Evolutionary conservation across 2,329 filamentous ascomycete species (phyloP), one percentile per base, ranked within the genome.

Genomic region (Ophiostoma fasciatum): DNA sequence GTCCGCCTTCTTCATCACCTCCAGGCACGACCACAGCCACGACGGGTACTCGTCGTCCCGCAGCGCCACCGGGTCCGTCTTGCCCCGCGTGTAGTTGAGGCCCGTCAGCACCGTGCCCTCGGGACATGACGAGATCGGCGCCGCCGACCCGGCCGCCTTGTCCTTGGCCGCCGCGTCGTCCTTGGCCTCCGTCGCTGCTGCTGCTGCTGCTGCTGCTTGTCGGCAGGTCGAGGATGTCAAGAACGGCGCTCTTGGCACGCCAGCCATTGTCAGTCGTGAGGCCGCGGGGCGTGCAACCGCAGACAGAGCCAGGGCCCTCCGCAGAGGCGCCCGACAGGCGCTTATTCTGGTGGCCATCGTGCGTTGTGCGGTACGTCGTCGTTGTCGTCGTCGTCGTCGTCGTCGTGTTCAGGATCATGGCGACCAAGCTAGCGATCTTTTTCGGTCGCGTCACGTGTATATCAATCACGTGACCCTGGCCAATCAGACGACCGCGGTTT

Each of bases 21-120:
- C 69, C 37, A 90, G 59, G 46, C 80, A 74, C 4, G 58, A 64
- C 83, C 83, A 92, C 42, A 92, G 56, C 83, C 83, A 92, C 18
- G 63, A 63, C 4, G 83, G 83, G 57, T 92, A 92, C 42, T 81
- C 79, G 17, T 74, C 64, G 47, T 92, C 83, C 23, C 74, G 64
- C 48, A 76, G 55, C 9, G 83, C 83, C 6, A 88, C 62, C 1
- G 83, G 82, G 51, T 88, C 82, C 25, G 66, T 60, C 50, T 70
- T 68, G 46, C 71, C 73, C 62, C 90, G 90, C 50, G 77, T 58
- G 57, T 80, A 88, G 56, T 84, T 88, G 38, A 92, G 61, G 1
- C 82, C 82, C 37, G 64, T 74, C 28, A 92, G 62, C 12, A 74
- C 59, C 12, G 78, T 83, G 23, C 83, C 83, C 5, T 75, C 72